A percentile compares a stretch with the other conserved stretches of the same genome.
Evolutionary conservation across 306 rosid species (phyloP).

Genomic region (Medicago arabica): DNA sequence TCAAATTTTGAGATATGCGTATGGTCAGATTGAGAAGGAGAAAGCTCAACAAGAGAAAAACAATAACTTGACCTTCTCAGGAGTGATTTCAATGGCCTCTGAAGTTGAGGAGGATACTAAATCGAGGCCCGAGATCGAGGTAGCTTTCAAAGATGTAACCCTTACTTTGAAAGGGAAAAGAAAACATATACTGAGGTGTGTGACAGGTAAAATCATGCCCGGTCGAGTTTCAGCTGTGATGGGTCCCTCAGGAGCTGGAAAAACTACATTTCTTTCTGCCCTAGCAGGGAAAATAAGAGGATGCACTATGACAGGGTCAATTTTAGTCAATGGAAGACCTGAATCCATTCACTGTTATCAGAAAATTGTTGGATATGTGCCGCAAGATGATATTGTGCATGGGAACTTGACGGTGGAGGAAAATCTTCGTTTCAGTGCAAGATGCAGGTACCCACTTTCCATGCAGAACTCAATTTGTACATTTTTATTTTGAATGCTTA

Average conservation of each 20-base stretch:
- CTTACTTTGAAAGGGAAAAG: conserved; percentile 75
- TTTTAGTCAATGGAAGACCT: conserved; percentile 67
- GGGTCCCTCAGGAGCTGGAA: conserved; percentile 98
- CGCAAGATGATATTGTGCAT: conserved; percentile 91
- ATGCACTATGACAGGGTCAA: conserved; percentile 68
- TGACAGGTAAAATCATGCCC: conserved; percentile 73
- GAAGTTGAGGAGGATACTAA: conserved; percentile 50
- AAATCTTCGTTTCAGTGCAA: conserved; percentile 85
- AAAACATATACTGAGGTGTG: conserved; percentile 68
- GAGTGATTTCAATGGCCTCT: conserved; percentile 78
- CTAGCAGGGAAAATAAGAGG: conserved; percentile 76
- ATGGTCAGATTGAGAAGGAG: conserved; percentile 84
- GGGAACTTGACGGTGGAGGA: conserved; percentile 93
- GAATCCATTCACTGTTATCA: conserved; percentile 74
- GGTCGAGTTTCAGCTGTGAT: conserved; percentile 87
- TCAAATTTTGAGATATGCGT: conserved; percentile 85
- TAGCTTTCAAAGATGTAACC: conserved; percentile 78
- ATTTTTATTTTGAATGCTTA: conserved; percentile 2
- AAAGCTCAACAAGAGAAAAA: conserved; percentile 78
- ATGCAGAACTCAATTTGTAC: not conserved
- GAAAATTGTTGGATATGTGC: conserved; percentile 82
- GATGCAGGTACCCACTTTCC: conserved; percentile 71
- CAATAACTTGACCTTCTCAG: conserved; percentile 75
- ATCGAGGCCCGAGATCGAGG: conserved; percentile 74
- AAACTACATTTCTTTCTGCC: conserved; percentile 86